Base-by-base conservation (phyloP, 805 yeast species). In the Candida tammaniensis region DNA sequence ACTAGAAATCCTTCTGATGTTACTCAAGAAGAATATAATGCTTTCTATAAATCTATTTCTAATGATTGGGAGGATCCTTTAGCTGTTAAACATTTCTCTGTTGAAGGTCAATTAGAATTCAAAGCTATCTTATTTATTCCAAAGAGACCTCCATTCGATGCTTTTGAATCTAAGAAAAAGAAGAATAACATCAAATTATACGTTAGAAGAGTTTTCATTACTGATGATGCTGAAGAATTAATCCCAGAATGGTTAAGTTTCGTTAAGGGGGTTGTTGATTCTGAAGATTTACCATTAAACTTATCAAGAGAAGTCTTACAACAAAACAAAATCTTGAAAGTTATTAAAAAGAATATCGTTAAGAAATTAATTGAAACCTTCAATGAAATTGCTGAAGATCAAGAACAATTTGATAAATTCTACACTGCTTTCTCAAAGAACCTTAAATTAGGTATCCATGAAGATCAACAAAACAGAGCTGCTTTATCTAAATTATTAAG, bases 61-160 rank as follows among this genome's bases (percentile, higher is more conserved):
- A 93, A 93, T 72, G 99, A 93, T 72, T 93, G 98, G 98, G 98
- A 93, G 76, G 98, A 93, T 66, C 99, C 96, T 72, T 80, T 93
- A 64, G 97, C 97, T 51, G 98, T 93, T 52, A 93, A 93, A 80
- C 99, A 93, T 75, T 93, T 93, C 80, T 86, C 96, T 33, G 99
- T 93, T 60, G 99, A 93, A 77, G 99, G 99, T 78, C 98, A 93
- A 78, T 80, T 93, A 58, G 99, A 93, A 77, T 93, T 93, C 82
- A 89, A 83, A 76, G 98, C 98, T 47, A 93, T 93, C 61, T 76
- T 93, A 57, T 93, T 87, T 61, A 80, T 93, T 72, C 99, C 99
- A 71, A 86, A 85, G 78, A 88, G 98, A 77, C 97, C 99, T 57
- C 98, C 99, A 70, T 86, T 93, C 61, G 98, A 93, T 64, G 76